A percentile compares a stretch with the other conserved stretches of the same genome.
phyloP scores from a whole-genome alignment of 2,329 filamentous ascomycete species.

The Lachnellula suecica region DNA sequence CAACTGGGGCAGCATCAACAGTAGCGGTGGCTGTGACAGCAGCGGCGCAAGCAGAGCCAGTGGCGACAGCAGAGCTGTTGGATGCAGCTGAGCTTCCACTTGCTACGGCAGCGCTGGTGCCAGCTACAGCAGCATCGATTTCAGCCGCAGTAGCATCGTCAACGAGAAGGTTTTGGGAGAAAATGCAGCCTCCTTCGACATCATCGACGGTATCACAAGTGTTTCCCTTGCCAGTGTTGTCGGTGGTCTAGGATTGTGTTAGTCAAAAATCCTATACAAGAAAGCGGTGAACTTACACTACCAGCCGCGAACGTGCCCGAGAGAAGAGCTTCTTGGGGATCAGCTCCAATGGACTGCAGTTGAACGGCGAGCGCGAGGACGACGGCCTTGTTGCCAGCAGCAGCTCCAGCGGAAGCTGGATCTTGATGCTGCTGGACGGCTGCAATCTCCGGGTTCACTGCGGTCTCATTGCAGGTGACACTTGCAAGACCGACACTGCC shows the following conservation, averaged over 20 bases:
- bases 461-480: constrained; percentile 54
- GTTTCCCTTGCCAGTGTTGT: constrained; percentile 47
- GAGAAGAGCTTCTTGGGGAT: constrained; percentile 60
- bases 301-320: constrained; percentile 63
- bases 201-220: constrained; percentile 50
- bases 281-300: constrained; percentile 40
- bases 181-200: constrained; percentile 53
- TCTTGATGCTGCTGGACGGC: constrained; percentile 67
- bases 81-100: constrained; percentile 11
- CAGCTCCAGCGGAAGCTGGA: constrained; percentile 57
- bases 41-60: constrained; percentile 3
- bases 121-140: constrained; percentile 47
- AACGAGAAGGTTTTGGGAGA: constrained; percentile 50
- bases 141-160: constrained; percentile 53
- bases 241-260: constrained; percentile 29
- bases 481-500: constrained; percentile 55
- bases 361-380: constrained; percentile 58
- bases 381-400: constrained; percentile 59
- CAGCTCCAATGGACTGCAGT: constrained; percentile 59
- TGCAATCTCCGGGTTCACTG: constrained; percentile 64
- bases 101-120: constrained; percentile 20
- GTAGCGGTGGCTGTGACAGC: constrained; percentile 7
- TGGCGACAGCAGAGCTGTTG: no score
- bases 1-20: constrained; percentile 8
- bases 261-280: constrained; percentile 9